A percentile compares a stretch with the other conserved stretches of the same genome.
Evolutionary conservation across 495 filamentous ascomycete species (phyloP).

Genomic region (Annulohypoxylon stygium): DNA sequence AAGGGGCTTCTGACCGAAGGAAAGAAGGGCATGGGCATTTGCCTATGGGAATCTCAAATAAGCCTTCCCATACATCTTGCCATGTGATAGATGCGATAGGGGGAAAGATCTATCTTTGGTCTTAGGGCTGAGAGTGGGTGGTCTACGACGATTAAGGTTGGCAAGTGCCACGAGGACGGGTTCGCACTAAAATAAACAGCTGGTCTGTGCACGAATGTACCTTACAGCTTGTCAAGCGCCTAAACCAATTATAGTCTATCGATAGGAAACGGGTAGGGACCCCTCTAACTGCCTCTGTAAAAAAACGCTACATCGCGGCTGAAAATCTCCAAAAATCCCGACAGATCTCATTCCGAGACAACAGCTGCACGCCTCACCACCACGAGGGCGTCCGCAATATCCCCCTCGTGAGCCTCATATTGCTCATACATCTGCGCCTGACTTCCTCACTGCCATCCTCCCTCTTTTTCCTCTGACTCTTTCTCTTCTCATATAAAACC

Average conservation of each 20-base stretch:
- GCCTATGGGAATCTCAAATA: conserved; percentile 5
- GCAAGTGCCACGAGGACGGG: conserved; percentile 37
- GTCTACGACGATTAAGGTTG: conserved; percentile 5
- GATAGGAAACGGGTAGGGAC: conserved; percentile 17
- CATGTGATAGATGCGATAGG: conserved; percentile 27
- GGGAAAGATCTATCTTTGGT: conserved; percentile 23
- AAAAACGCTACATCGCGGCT: conserved; percentile 39
- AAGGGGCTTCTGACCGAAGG: conserved; percentile 16
- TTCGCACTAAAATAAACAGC: conserved; percentile 27
- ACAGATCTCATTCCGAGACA: conserved; percentile 42
- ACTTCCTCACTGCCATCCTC: conserved; percentile 33
- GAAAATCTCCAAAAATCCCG: conserved; percentile 32
- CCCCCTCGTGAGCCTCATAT: conserved; percentile 50
- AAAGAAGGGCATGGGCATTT: conserved; percentile 5
- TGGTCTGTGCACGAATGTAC: conserved; percentile 37
- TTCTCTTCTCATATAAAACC: conserved; percentile 45
- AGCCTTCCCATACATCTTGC: conserved; percentile 11
- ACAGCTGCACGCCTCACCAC: conserved; percentile 48
- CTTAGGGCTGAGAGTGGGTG: conserved; percentile 35
- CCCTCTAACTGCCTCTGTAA: background rate
- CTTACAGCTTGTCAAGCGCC: conserved; percentile 26
- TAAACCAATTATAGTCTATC: conserved; percentile 28
- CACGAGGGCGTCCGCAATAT: conserved; percentile 46
- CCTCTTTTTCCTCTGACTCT: conserved; percentile 15
- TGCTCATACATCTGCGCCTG: conserved; percentile 47